Conservation (phyloP, 495 filamentous ascomycete species). For the Bryoglossum gracile region DNA sequence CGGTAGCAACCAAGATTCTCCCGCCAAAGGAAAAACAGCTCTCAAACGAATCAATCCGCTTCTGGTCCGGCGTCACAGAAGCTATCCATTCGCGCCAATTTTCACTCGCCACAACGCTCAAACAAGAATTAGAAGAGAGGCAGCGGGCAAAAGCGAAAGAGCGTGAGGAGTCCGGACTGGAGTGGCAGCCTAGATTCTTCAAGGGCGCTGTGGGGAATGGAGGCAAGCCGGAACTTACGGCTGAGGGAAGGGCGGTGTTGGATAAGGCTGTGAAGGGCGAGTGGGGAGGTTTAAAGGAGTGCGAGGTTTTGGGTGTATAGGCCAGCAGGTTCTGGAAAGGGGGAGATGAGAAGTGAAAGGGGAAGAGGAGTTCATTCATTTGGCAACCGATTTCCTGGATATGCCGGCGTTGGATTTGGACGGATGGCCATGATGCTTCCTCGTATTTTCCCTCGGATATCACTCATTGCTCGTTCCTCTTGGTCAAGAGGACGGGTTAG, state of each 20-base stretch:
- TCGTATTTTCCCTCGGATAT: too few species aligned
- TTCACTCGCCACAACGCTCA: conserved; percentile 72
- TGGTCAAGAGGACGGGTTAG: too few species aligned
- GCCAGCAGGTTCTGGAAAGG: too few species aligned
- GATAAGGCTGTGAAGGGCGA: conserved; percentile 57
- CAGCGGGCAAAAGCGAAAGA: conserved; percentile 81
- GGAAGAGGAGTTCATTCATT: too few species aligned
- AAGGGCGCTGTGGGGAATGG: conserved; percentile 61
- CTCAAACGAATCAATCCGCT: conserved; percentile 80
- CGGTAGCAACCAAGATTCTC: conserved; percentile 65
- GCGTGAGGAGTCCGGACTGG: conserved; percentile 53
- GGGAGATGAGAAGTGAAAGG: too few species aligned
- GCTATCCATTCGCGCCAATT: conserved; percentile 84
- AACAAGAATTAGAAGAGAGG: conserved; percentile 85
- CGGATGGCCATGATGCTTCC: too few species aligned
- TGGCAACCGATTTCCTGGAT: too few species aligned
- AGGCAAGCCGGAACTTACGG: conserved; percentile 72
- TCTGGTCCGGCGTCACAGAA: conserved; percentile 80
- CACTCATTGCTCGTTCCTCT: too few species aligned
- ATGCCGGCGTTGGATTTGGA: too few species aligned
- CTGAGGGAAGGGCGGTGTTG: conserved; percentile 66
- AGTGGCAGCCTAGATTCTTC: conserved; percentile 91
- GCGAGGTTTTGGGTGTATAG: conserved; percentile 28
- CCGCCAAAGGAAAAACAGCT: conserved; percentile 73
- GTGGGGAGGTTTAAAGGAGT: conserved; percentile 49